Evolutionary conservation across 306 rosid species (phyloP).

Genomic region (Rosa multiflora): DNA sequence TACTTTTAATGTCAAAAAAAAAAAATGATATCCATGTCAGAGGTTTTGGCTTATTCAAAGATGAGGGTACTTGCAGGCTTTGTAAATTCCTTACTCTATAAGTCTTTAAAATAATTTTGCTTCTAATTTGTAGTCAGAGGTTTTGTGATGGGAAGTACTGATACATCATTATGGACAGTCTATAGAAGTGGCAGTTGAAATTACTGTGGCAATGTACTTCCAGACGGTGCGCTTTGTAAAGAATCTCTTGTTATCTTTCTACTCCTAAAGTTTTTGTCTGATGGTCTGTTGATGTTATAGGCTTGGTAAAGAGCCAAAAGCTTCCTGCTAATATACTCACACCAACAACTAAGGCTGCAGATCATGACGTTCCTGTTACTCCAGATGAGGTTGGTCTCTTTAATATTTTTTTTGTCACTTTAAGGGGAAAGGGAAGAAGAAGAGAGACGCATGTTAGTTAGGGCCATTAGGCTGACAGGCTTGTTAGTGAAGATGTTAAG

Average conservation of each 20-base stretch:
- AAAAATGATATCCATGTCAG: neutral
- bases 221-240: conserved; percentile 55
- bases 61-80: neutral
- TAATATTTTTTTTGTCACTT: neutral
- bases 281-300: conserved; percentile 39
- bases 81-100: conserved; percentile 11
- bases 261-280: conserved; percentile 2
- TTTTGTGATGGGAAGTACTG: conserved; percentile 93
- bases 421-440: neutral
- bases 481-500: neutral
- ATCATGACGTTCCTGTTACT: conserved; percentile 86
- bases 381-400: conserved; percentile 68
- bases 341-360: conserved; percentile 93
- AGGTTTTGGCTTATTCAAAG: neutral
- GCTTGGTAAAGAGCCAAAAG: conserved; percentile 83
- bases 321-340: conserved; percentile 75
- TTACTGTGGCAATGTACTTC: conserved; percentile 82
- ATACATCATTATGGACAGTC: conserved; percentile 92
- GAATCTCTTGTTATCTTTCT: neutral
- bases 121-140: conserved; percentile 70
- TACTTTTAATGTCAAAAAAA: too few species aligned
- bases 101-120: conserved; percentile 18
- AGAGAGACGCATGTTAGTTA: neutral
- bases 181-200: conserved; percentile 75
- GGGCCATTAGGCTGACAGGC: neutral